phyloP scores from a whole-genome alignment of 805 yeast species.

The Saccharomycopsis sp. region DNA sequence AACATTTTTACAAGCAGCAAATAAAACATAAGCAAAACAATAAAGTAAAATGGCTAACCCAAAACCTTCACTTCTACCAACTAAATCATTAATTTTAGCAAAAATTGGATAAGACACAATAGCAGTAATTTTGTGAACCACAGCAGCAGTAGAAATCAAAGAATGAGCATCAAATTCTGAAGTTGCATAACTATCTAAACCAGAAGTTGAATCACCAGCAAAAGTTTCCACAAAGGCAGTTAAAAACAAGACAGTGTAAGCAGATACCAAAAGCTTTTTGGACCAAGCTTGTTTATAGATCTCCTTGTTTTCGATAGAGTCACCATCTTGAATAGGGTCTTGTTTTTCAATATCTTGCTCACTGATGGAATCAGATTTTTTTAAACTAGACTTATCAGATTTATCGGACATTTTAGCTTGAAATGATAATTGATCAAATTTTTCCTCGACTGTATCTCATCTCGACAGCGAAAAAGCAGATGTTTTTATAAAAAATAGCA shows the following conservation, averaged over 20 bases:
- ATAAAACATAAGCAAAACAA: constrained; percentile 26
- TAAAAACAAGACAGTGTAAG: constrained; percentile 22
- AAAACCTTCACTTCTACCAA: constrained; percentile 31
- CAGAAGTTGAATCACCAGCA: constrained; percentile 22
- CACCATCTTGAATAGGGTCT: no score
- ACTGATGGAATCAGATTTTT: no score
- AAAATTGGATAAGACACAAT: constrained; percentile 29
- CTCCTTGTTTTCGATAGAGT: no score
- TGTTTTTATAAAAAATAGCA: no score
- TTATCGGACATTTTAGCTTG: no score
- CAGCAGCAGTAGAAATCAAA: constrained; percentile 28
- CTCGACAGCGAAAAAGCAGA: no score
- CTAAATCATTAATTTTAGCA: constrained; percentile 29
- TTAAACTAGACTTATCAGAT: no score
- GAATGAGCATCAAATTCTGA: constrained; percentile 30
- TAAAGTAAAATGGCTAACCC: constrained; percentile 25
- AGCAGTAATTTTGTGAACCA: constrained; percentile 28
- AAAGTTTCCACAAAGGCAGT: constrained; percentile 25
- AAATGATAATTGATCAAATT: no score
- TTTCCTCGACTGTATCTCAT: no score
- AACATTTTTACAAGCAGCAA: constrained; percentile 27
- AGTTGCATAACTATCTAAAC: constrained; percentile 25
- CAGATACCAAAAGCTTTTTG: constrained; percentile 20
- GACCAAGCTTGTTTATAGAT: constrained; percentile 17
- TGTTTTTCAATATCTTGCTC: no score